These are phyloP conservation scores for Schizopora paradoxa DNA, from an alignment of 1,284 basidiomycete species.

Conservation along the genomic window DNA sequence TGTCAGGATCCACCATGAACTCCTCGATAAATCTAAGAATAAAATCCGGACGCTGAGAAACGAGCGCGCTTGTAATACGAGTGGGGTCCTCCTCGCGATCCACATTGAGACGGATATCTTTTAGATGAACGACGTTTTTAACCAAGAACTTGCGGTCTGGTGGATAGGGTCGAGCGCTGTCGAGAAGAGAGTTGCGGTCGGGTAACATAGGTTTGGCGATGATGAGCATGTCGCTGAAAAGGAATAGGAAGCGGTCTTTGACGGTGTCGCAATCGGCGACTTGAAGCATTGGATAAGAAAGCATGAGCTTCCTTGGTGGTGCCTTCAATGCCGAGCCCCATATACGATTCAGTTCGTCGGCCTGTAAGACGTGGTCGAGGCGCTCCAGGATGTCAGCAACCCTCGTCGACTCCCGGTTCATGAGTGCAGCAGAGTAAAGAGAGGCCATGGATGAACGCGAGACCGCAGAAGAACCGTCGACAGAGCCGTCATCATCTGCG, in stretches of 20 bases:
- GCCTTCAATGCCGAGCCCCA: conserved; percentile 71
- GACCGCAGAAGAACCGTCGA: conserved; percentile 38
- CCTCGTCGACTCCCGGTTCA: conserved; percentile 28
- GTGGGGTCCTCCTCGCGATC: conserved; percentile 57
- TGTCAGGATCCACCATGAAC: conserved; percentile 71
- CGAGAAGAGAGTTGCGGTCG: conserved; percentile 55
- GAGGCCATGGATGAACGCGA: conserved; percentile 17
- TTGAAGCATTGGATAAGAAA: conserved; percentile 86
- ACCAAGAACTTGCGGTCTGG: conserved; percentile 82
- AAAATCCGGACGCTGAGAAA: conserved; percentile 47
- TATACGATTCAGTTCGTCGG: conserved; percentile 53
- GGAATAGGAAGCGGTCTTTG: conserved; percentile 93
- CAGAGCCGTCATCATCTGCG: conserved; percentile 49
- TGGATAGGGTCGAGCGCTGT: conserved; percentile 56
- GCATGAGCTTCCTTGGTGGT: conserved; percentile 79
- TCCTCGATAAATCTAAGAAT: conserved; percentile 67
- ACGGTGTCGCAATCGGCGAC: conserved; percentile 91
- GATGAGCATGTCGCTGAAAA: conserved; percentile 92
- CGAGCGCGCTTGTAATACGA: conserved; percentile 31
- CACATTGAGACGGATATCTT: conserved; percentile 61
- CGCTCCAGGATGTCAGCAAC: conserved; percentile 53
- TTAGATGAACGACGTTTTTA: conserved; percentile 81
- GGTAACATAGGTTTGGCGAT: conserved; percentile 71
- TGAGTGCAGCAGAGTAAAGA: conserved; percentile 34
- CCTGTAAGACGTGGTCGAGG: conserved; percentile 61